Base-by-base conservation (phyloP, 306 rosid species). In the Pyrus betulifolia region DNA sequence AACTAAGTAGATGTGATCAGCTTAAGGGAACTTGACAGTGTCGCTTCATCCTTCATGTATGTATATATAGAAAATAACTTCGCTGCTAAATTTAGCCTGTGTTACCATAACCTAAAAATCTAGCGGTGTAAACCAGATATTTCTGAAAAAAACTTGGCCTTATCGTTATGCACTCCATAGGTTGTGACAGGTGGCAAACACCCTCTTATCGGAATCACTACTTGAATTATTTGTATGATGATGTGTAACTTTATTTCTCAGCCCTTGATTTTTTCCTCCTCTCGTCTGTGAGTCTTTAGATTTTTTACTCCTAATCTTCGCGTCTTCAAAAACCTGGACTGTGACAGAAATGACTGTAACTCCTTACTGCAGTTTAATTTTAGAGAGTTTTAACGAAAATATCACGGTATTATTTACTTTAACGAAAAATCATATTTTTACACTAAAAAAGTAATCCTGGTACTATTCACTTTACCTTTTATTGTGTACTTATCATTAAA, bases 181-280 rank as follows among this genome's bases (percentile, higher is more conserved):
- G 72, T 76, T 35, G 25, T 52, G 81, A 65, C 82, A 82, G 82
- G 76, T 83, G 83, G 72, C 71, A 3, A 0, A 44, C 22, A 23
- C 71, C 54, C 63, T 78, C 86, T 82, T 82, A 74, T 76, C 82
- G 42, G 64, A 77, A 67, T 15, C 11, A 33, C 27, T 17, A 17
- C n/a, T 52, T 31, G 18, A 68, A 38, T 62, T 63, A 46, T 74
- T 28, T 30, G 46, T 13, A 54, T 6, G 25, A 17, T 21, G 8
- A 1, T 11, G 22, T 42, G 22, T 18, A 57, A 57, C 27, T 22
- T 75, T 52, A 45, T 64, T 75, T 63, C 46, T 11, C 4, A 14
- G 74, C 27, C 8, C 59, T 25, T 59, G 40, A 58, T 55, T 55
- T 42, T 17, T 57, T 4, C 14, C 18, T 14, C 19, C 2, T 21